phyloP scores from a whole-genome alignment of 2,329 filamentous ascomycete genomes.

The Exophiala xenobiotica region DNA sequence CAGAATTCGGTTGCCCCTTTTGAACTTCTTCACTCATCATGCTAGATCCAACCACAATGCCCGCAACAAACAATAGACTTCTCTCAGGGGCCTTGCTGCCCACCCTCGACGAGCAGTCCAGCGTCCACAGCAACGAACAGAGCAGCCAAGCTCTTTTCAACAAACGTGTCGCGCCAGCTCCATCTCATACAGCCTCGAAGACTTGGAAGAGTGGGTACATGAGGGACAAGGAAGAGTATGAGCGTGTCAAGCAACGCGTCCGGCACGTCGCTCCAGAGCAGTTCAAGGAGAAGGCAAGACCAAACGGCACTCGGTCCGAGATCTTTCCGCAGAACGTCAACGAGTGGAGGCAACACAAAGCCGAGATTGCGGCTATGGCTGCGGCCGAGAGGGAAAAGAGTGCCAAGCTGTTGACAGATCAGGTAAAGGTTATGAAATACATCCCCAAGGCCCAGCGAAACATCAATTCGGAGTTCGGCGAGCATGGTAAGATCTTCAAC shows the following conservation, averaged over 20 bases:
- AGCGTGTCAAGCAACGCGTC: constrained; percentile 21
- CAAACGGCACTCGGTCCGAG: constrained; percentile 3
- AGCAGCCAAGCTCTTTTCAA: constrained; percentile 9
- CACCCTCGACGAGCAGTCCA: constrained; percentile 8
- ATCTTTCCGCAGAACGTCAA: constrained; percentile 22
- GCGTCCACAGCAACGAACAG: constrained; percentile 10
- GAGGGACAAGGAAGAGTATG: constrained; percentile 24
- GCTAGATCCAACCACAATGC: not conserved
- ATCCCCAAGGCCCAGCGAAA: constrained; percentile 20
- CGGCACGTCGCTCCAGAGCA: constrained; percentile 22
- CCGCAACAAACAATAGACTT: constrained; percentile 1
- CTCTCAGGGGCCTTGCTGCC: constrained; percentile 6
- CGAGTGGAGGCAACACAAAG: constrained; percentile 21
- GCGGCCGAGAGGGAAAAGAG: constrained; percentile 14
- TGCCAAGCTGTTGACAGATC: constrained; percentile 15
- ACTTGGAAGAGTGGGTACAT: constrained; percentile 24
- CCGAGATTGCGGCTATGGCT: constrained; percentile 14
- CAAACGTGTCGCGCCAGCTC: not conserved
- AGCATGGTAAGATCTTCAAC: constrained; percentile 21
- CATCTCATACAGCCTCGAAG: constrained; percentile 20
- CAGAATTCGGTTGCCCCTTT: too few relatives aligned
- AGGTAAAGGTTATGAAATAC: constrained; percentile 15
- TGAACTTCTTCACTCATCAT: not conserved
- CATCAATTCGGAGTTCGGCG: constrained; percentile 19
- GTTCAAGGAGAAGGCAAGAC: constrained; percentile 18